Evolutionary conservation across 2,329 filamentous ascomycete genomes (phyloP).

Genomic region (Knoxdaviesia proteae): DNA sequence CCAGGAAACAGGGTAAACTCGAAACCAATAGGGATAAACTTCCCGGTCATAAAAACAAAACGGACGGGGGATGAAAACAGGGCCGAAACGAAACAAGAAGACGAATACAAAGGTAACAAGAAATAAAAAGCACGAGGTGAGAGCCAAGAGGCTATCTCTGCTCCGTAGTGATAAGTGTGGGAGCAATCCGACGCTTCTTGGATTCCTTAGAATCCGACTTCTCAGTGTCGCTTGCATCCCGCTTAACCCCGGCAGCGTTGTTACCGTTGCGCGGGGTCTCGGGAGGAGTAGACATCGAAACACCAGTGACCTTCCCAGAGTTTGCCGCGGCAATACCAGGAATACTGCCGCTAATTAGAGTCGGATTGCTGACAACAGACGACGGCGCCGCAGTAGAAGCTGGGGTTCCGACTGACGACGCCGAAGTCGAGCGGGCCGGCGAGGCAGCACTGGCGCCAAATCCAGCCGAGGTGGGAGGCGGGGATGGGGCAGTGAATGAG

Average conservation of each 20-base stretch:
- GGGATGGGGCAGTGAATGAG: constrained; percentile 36
- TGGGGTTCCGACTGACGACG: constrained; percentile 58
- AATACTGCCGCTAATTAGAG: constrained; percentile 56
- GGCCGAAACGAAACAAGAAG: no score
- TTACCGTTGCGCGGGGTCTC: constrained; percentile 54
- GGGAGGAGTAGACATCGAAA: constrained; percentile 75
- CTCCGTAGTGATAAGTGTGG: constrained; percentile 26
- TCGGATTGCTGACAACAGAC: constrained; percentile 52
- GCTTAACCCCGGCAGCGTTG: constrained; percentile 24
- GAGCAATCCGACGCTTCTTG: constrained; percentile 52
- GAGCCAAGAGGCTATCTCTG: constrained; percentile 6
- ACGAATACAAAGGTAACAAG: no score
- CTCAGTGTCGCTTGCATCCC: constrained; percentile 34
- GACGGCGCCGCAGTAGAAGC: constrained; percentile 21
- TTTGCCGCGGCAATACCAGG: constrained; percentile 58
- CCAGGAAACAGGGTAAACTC: no score
- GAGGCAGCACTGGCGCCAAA: constrained; percentile 50
- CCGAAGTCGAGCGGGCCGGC: constrained; percentile 68
- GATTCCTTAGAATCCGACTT: constrained; percentile 30
- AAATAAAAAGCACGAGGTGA: no score
- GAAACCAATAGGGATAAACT: no score
- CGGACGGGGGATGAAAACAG: no score
- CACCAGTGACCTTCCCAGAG: constrained; percentile 36
- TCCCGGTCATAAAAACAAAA: no score
- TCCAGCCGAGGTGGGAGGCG: constrained; percentile 30